Base-by-base conservation (phyloP, 23 red algal genomes). In the Gracilaria domingensis region DNA sequence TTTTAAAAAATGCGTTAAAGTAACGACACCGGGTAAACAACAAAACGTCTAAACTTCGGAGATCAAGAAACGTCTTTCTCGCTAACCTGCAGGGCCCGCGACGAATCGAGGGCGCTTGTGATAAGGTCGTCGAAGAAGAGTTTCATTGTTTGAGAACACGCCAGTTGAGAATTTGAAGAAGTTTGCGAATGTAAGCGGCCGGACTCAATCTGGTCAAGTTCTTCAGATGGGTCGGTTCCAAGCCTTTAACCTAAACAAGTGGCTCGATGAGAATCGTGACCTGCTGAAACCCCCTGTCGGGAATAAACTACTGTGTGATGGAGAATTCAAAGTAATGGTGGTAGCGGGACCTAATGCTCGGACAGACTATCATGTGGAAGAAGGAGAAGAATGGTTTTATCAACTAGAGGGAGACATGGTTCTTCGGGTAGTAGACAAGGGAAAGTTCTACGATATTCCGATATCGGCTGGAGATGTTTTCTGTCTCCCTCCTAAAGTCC, bases 241-340 rank as follows among this genome's bases (percentile, higher is more conserved):
- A 45, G 65, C 89, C 14, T 92, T 92, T 37, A 92, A 95, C 51
- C 49, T 98, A 12, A 58, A 93, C 33, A 88, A 77, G 23, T 98
- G 97, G 97, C 47, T 98, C 23, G 54, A 80, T 44, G 85, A 90
- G 20, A 95, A 98, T 72, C 73, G 88, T 61, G 36, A 93, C 71
- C 62, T 90, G 29, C 50, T 99, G 30, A 87, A 85, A 24, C 97
- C 97, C 12, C 97, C 97, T 8, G 94, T 99, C 6, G 94, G 97
- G 26, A 99, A 99, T 69, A 81, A 80, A 37, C 69, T 99, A 35
- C 62, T 99, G 20, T 85, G 58, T 74, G 73, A 86, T 64, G 90
- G 86, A n/a, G 97, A 96, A 40, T 96, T 99, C 78, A 91, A 95
- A 49, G 94, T 99, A 42, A 99, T 99, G 97, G 44, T 99, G 2